phyloP scores from a whole-genome alignment of 139 green algal genomes.

The Micractinium sp. region DNA sequence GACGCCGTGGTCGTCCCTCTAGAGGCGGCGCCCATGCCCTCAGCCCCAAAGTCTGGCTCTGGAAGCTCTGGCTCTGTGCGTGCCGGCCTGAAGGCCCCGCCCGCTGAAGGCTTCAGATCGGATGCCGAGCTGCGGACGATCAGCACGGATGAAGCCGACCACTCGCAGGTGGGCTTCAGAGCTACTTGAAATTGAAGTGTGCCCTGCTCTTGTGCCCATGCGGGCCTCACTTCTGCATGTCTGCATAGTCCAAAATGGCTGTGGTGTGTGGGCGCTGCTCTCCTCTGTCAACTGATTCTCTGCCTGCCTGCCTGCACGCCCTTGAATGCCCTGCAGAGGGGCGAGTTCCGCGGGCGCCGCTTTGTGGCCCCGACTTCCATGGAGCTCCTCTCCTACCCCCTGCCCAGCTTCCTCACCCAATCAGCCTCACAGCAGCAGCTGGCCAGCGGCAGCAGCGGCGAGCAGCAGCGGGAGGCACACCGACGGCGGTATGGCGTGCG shows the following conservation, averaged over 20 bases:
- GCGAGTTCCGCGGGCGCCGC: constrained; percentile 2
- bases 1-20: constrained; percentile 54
- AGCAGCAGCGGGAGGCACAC: not conserved
- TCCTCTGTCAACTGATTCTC: too few species aligned
- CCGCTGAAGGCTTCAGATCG: not conserved
- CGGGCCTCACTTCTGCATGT: too few species aligned
- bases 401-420: constrained; percentile 24
- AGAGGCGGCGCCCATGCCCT: not conserved
- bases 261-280: too few species aligned
- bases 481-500: constrained; percentile 51
- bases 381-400: constrained; percentile 72
- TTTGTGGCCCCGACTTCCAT: constrained; percentile 50
- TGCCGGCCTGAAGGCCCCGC: not conserved
- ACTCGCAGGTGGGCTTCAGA: not conserved
- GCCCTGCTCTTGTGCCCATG: too few species aligned
- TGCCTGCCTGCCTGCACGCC: not conserved
- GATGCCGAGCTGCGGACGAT: not conserved
- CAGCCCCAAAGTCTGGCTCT: not conserved
- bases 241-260: too few species aligned
- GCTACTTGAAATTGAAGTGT: too few species aligned
- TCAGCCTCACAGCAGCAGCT: constrained; percentile 22
- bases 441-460: not conserved
- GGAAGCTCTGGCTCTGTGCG: not conserved
- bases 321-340: not conserved
- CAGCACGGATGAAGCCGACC: constrained; percentile 4